Base-by-base conservation (phyloP, 2,329 filamentous ascomycete species). In the Fusarium subglutinans region DNA sequence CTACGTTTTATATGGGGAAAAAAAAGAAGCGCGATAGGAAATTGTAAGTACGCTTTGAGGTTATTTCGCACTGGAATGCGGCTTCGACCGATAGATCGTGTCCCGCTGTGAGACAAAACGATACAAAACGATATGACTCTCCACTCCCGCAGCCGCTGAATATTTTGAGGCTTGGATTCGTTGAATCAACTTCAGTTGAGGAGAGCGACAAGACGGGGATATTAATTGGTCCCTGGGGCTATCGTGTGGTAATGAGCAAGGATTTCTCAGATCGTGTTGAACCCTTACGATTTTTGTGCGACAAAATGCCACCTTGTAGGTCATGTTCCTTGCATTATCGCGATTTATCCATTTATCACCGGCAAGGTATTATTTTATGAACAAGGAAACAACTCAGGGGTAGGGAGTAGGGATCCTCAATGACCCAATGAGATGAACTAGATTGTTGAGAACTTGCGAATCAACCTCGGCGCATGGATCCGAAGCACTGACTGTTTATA, bases 161-260 rank as follows among this genome's bases (percentile, higher is more conserved):
- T 8, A 37, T n/a, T 22, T 43, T 41, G 48, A 72, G 66, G 62
- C 71, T 74, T 48, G 33, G 7, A 26, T 6, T 33, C 22, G 59
- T 28, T 74, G 62, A 61, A 38, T 72, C 58, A 68, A 44, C 56
- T 59, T 61, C 58, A 69, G 62, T 62, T 71, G 33, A 62, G 65
- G 70, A 71, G 51, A 40, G 33, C 40, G 33, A 33, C n/a, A 37
- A 65, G 41, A 26, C 35, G 35, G 28, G 51, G 35, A 55, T 55
- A 18, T 55, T n/a, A 30, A 55, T 55, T 55, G 51, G 51, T 37
- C 33, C 47, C 43, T 37, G 15, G 28, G 44, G 44, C 63, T 37
- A 38, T 38, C 64, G 51, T 45, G 58, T 70, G 53, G 58, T 40
- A 40, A 38, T 26, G n/a, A 43, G 41, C 61, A 71, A 71, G 60